Conservation (phyloP, 768 basidiomycete species). For the Termitomyces titanicus region DNA sequence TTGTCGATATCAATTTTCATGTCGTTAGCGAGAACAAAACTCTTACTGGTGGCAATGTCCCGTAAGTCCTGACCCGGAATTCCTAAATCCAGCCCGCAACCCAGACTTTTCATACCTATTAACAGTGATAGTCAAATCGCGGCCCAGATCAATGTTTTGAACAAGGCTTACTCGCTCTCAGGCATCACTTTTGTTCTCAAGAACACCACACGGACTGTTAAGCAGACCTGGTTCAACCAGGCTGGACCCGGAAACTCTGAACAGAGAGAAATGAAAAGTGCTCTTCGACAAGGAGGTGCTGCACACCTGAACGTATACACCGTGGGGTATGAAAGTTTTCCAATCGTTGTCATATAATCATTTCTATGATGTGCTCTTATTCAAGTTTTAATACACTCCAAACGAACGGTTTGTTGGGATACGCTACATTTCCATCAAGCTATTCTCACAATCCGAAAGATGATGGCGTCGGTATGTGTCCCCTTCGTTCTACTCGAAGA, state of each 20-base stretch:
- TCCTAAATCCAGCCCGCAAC: not conserved
- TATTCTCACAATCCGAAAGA: conserved; percentile 38
- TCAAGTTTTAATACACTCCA: not conserved
- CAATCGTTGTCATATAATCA: not conserved
- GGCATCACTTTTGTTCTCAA: conserved; percentile 40
- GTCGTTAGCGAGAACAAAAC: conserved; percentile 29
- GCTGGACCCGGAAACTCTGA: conserved; percentile 30
- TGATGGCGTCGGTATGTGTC: conserved; percentile 39
- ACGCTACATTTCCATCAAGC: conserved; percentile 48
- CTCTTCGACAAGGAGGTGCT: conserved; percentile 38
- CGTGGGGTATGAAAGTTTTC: conserved; percentile 35
- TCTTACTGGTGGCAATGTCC: conserved; percentile 36
- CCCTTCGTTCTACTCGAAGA: not conserved
- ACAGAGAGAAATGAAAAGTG: conserved; percentile 47
- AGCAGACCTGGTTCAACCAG: conserved; percentile 49
- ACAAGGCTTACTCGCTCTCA: conserved; percentile 33
- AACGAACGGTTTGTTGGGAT: conserved; percentile 44
- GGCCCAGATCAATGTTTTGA: conserved; percentile 33
- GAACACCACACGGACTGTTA: conserved; percentile 39
- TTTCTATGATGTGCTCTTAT: not conserved
- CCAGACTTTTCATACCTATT: conserved; percentile 34
- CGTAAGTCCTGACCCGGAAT: conserved; percentile 24
- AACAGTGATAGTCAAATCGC: conserved; percentile 7
- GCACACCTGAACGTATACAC: conserved; percentile 48
- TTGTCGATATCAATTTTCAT: conserved; percentile 27